Evolutionary conservation across 2,329 filamentous ascomycete species (phyloP).

Genomic region (Fusarium sp.): DNA sequence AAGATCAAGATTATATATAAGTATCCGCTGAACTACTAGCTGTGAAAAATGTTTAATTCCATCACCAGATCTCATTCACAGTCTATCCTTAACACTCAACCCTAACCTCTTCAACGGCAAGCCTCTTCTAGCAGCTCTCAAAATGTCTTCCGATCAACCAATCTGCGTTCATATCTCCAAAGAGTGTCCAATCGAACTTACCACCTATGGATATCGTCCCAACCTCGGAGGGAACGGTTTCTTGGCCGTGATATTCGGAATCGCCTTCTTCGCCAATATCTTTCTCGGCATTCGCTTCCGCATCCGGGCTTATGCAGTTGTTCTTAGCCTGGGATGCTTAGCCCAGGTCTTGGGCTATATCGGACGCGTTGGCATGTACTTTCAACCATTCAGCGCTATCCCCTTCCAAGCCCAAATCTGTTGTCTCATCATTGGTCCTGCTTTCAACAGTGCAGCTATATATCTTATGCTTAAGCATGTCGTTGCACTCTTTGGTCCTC

Average conservation of each 20-base stretch:
- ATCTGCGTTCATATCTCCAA: constrained; percentile 1
- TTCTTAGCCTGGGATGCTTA: background rate
- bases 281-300: constrained; percentile 5
- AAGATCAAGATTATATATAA: background rate
- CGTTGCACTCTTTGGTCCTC: constrained; percentile 5
- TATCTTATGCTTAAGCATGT: constrained; percentile 22
- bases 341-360: constrained; percentile 1
- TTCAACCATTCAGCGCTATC: background rate
- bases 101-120: background rate
- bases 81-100: too few species aligned
- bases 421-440: constrained; percentile 17
- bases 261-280: constrained; percentile 3
- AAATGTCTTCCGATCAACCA: background rate
- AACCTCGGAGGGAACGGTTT: constrained; percentile 6
- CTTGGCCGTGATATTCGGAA: background rate
- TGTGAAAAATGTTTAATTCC: accelerated
- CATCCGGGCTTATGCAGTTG: constrained; percentile 12
- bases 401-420: constrained; percentile 14
- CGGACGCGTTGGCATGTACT: constrained; percentile 16
- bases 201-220: constrained; percentile 1
- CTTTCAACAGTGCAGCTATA: constrained; percentile 21
- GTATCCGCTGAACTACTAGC: accelerated
- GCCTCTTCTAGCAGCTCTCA: background rate
- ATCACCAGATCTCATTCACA: too few species aligned
- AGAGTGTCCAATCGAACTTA: constrained; percentile 4